Base-by-base conservation (phyloP, 1,284 basidiomycete species). In the Leccinum subrobustum region DNA sequence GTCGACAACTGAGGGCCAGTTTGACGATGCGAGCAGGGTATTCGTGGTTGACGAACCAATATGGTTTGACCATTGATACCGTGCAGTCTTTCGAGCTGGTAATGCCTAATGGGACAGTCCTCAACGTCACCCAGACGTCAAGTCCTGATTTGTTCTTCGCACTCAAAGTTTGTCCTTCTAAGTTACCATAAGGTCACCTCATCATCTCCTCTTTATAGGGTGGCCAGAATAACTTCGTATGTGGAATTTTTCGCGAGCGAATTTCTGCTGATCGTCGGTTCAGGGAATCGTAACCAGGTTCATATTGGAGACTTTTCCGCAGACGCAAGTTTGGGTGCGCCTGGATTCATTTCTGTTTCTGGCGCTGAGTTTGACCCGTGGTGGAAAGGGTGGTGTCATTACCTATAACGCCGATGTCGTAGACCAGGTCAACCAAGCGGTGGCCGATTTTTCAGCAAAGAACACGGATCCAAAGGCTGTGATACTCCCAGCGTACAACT, bases 201-300 rank as follows among this genome's bases (percentile, higher is more conserved):
- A 20, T 7, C 18, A 44, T 12, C 18, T 44, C 18, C 42, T 44
- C 42, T 23, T 51, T 7, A 20, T 44, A 67, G 83, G 85, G 84
- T 47, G 83, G 84, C 16, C 73, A 78, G 63, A 87, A 87, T 63
- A 87, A 87, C 66, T 87, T 84, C 62, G 86, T 84, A 60, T 4
- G 14, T 35, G 18, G 27, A 18, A 44, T n/a, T n/a, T 20, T 20
- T 11, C 6, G 18, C 9, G 8, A 44, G 20, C 11, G 42, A 44
- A 44, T 12, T 4, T 18, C 11, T 20, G 11, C 42, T 44, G 18
- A 44, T 44, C 42, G 3, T 12, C 11, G 6, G 11, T 44, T 18
- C 39, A 87, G 85, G 86, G 85, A 1, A 83, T 87, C 37, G 84
- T 87, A 4, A 87, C 83, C 1, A 78, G 77, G 56, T 84, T 87